Evolutionary conservation across 2,329 filamentous ascomycete species (phyloP).

Genomic region (Colletotrichum eremochloae): DNA sequence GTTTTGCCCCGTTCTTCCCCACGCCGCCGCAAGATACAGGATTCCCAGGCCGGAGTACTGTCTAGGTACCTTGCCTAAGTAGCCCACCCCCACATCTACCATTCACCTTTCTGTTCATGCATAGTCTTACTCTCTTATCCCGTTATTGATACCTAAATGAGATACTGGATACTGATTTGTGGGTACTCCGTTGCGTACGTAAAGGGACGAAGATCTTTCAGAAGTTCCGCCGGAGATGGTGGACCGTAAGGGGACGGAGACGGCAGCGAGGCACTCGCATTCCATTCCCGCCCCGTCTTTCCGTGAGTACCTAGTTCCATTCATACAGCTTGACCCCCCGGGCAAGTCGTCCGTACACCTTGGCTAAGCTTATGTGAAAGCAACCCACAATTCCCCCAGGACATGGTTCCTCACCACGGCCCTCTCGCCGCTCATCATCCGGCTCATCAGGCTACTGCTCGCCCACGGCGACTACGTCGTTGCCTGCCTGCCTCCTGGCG

Average conservation of each 20-base stretch:
- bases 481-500: conserved; percentile 82
- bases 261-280: conserved; percentile 43
- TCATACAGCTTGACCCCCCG: conserved; percentile 43
- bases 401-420: conserved; percentile 95
- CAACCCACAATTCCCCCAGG: conserved; percentile 80
- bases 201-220: conserved; percentile 21
- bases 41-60: conserved; percentile 3
- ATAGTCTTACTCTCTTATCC: not conserved
- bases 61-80: conserved; percentile 1
- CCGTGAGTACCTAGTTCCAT: conserved; percentile 57
- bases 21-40: conserved; percentile 14
- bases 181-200: conserved; percentile 3
- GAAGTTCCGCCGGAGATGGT: conserved; percentile 33
- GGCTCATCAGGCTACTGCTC: conserved; percentile 83
- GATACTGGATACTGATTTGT: conserved; percentile 10
- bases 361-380: conserved; percentile 52
- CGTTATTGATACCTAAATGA: conserved; percentile 7
- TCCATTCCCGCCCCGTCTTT: conserved; percentile 64
- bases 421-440: conserved; percentile 86
- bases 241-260: conserved; percentile 40
- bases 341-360: not conserved
- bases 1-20: conserved; percentile 6
- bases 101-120: not conserved
- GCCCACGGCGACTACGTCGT: conserved; percentile 94
- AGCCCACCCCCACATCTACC: not conserved